Conservation (phyloP, 1,139 yeast genomes). For the Suhomyces taliae region DNA sequence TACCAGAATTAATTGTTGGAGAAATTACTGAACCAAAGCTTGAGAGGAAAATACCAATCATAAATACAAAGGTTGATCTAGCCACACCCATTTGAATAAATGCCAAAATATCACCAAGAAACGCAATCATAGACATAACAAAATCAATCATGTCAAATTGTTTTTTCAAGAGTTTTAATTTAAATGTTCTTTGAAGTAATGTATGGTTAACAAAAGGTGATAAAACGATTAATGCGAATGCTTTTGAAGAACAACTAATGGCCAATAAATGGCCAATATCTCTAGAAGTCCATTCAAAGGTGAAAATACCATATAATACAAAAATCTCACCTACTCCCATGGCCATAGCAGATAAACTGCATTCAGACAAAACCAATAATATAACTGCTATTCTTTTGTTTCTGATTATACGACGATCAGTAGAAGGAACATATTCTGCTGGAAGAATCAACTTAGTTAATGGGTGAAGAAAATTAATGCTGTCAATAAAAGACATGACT, state of each 20-base stretch:
- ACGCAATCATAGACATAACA: conserved; percentile 30
- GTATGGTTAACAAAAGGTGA: conserved; percentile 35
- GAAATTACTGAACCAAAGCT: conserved; percentile 45
- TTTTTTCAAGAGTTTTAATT: conserved; percentile 35
- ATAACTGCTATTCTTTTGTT: conserved; percentile 37
- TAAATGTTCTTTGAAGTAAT: conserved; percentile 25
- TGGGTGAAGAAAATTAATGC: conserved; percentile 44
- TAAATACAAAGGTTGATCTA: conserved; percentile 5
- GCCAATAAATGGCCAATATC: conserved; percentile 63
- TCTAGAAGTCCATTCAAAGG: conserved; percentile 59
- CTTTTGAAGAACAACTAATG: conserved; percentile 46
- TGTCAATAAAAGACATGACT: background rate
- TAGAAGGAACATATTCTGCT: conserved; percentile 29
- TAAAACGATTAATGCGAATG: conserved; percentile 32
- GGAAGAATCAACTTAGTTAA: conserved; percentile 42
- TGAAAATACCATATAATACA: conserved; percentile 58
- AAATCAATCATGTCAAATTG: conserved; percentile 59
- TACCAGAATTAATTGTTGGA: conserved; percentile 51
- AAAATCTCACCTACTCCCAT: conserved; percentile 44
- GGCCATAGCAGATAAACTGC: conserved; percentile 36
- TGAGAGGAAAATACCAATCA: conserved; percentile 26
- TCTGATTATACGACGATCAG: conserved; percentile 9
- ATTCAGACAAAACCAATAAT: conserved; percentile 48
- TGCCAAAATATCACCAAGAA: conserved; percentile 43
- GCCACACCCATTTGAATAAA: conserved; percentile 24